Base-by-base conservation (phyloP, 768 basidiomycete species). In the Melanogaster broomeanus region DNA sequence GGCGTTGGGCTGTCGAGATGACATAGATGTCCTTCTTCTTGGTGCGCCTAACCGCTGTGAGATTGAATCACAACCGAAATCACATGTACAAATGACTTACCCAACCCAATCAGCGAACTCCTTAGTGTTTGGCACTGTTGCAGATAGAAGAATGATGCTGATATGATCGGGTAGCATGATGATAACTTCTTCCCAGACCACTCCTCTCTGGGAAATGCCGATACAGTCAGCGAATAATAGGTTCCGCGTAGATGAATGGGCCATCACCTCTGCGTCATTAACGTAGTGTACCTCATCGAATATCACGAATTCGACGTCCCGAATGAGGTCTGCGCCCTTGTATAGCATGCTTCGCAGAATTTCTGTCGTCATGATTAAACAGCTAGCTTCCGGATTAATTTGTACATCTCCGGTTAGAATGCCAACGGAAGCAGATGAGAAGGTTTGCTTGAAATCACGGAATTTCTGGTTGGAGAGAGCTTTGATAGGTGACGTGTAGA, bases 221-320 rank as follows among this genome's bases (percentile, higher is more conserved):
- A 51, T n/a, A 46, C 33, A 31, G 56, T 67, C 38, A 67, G 42
- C 5, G 42, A 39, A 24, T 45, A 16, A 42, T 18, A n/a, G n/a
- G n/a, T n/a, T n/a, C 33, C 25, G 22, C 30, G 40, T 42, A 42
- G 40, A 45, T n/a, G 44, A 40, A 48, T 50, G 44, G 49, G 31
- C 54, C 34, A 60, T 61, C 51, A 96, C 96, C 87, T 99, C 97
- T 15, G 93, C 90, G 67, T 99, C 97, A 64, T 98, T 99, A 47
- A 99, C 95, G 69, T 99, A 99, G 72, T 99, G 97, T 27, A 99
- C 97, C 66, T 99, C 97, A 65, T 99, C 97, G 64, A 99, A 99
- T 53, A 99, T 97, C 21, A 99, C 97, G 66, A 98, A 99, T 67
- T 99, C 97, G 44, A 99, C 96, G 68, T 99, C 97, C 30, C 97